These are phyloP conservation scores for Mycena olivaceomarginata DNA, from an alignment of 768 basidiomycete species.

Conservation along the genomic window DNA sequence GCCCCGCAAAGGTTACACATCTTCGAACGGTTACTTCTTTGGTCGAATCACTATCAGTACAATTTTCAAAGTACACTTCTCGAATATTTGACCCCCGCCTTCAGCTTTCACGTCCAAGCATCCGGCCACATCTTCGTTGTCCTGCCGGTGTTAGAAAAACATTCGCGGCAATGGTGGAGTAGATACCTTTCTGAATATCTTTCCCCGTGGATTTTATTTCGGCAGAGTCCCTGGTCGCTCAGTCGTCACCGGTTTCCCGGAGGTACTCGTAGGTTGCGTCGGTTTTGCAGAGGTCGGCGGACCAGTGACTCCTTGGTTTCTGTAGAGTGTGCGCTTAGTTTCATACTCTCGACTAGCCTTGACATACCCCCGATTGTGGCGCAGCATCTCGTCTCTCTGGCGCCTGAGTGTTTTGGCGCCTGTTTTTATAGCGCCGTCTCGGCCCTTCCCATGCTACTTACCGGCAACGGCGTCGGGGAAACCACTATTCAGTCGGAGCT, in stretches of 20 bases:
- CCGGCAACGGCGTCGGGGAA: constrained; percentile 23
- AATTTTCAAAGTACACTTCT: constrained; percentile 24
- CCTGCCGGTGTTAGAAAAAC: constrained; percentile 11
- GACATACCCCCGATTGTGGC: constrained; percentile 23
- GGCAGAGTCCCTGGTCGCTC: constrained; percentile 23
- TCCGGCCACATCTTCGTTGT: constrained; percentile 19
- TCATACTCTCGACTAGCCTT: constrained; percentile 24
- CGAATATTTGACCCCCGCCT: constrained; percentile 9
- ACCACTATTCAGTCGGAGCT: constrained; percentile 21
- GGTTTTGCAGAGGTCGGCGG: constrained; percentile 24
- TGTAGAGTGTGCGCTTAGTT: constrained; percentile 18
- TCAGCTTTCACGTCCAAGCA: neutral
- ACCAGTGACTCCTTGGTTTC: constrained; percentile 28
- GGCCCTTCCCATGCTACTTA: constrained; percentile 13
- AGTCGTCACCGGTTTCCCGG: constrained; percentile 21
- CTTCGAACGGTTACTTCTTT: constrained; percentile 17
- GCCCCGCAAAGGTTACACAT: constrained; percentile 8
- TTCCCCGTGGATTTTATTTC: constrained; percentile 18
- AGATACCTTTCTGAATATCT: constrained; percentile 22
- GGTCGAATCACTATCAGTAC: constrained; percentile 27
- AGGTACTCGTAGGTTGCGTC: neutral
- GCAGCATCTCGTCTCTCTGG: constrained; percentile 16
- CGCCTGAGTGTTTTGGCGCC: constrained; percentile 18
- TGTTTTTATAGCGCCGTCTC: constrained; percentile 25
- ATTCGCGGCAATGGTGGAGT: constrained; percentile 22